Evolutionary conservation across 495 filamentous ascomycete species (phyloP).

Genomic region (Penicillium subrubescens): DNA sequence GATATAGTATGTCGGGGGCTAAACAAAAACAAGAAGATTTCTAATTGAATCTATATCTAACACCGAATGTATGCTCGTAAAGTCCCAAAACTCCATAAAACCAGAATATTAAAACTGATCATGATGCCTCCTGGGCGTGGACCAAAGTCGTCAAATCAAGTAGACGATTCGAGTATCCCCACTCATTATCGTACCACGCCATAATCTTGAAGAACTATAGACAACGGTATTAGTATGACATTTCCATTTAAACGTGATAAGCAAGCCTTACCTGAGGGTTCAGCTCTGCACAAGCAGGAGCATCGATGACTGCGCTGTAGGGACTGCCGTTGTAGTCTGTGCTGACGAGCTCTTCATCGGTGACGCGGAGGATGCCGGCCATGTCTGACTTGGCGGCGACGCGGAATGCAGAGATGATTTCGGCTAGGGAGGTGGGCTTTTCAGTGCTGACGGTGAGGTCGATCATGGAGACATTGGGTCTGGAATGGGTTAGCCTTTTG

Average conservation of each 20-base stretch:
- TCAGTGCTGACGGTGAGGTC: slow-evolving; percentile 38
- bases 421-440: slow-evolving; percentile 33
- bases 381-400: slow-evolving; percentile 31
- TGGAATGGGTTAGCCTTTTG: slow-evolving; percentile 3
- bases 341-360: slow-evolving; percentile 38
- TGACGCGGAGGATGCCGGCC: slow-evolving; percentile 33
- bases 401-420: slow-evolving; percentile 37
- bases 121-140: slow-evolving; percentile 22
- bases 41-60: slow-evolving; percentile 1
- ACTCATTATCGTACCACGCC: slow-evolving; percentile 44
- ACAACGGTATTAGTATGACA: background rate
- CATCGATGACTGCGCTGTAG: slow-evolving; percentile 37
- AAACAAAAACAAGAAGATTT: background rate
- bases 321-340: slow-evolving; percentile 36
- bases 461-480: slow-evolving; percentile 43
- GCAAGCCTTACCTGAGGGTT: slow-evolving; percentile 29
- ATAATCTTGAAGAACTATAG: slow-evolving; percentile 41
- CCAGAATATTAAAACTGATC: slow-evolving; percentile 6
- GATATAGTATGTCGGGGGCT: background rate
- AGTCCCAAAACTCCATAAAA: slow-evolving; percentile 1
- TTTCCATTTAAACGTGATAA: background rate
- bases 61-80: slow-evolving; percentile 1
- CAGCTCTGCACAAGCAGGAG: slow-evolving; percentile 33
- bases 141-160: slow-evolving; percentile 35
- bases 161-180: slow-evolving; percentile 41